phyloP scores from a whole-genome alignment of 2,329 filamentous ascomycete genomes.

The Capronia coronata region DNA sequence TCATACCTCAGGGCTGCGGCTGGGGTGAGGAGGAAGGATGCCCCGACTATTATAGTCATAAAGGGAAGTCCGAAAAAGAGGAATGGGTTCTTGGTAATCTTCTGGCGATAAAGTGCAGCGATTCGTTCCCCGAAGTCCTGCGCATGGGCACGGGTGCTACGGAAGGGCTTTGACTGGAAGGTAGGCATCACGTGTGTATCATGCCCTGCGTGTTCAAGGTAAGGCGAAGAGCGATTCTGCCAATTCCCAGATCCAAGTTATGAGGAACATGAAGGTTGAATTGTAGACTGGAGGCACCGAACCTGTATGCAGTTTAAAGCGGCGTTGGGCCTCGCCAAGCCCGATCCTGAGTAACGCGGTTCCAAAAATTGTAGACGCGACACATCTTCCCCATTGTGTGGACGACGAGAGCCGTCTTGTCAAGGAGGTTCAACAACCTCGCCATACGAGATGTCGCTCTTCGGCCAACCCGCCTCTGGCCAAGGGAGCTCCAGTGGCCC shows the following conservation, averaged over 20 bases:
- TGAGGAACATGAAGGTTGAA: no score
- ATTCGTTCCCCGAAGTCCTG: conserved; percentile 42
- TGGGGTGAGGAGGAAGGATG: conserved; percentile 89
- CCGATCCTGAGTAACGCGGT: neutral
- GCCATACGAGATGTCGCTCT: conserved; percentile 23
- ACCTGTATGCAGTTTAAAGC: no score
- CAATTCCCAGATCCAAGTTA: no score
- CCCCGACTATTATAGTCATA: conserved; percentile 78
- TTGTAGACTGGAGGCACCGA: no score
- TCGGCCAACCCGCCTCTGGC: conserved; percentile 18
- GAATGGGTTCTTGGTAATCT: conserved; percentile 75
- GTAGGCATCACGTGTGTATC: conserved; percentile 44
- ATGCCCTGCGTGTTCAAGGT: neutral
- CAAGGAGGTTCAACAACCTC: neutral
- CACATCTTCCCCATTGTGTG: neutral
- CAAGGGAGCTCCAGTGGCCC: conserved; percentile 9
- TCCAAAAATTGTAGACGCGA: conserved; percentile 4
- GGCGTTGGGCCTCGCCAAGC: neutral
- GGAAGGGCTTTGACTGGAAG: conserved; percentile 67
- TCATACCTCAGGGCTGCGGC: conserved; percentile 93
- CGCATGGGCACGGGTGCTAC: conserved; percentile 34
- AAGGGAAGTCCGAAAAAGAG: conserved; percentile 91
- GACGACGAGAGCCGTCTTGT: neutral
- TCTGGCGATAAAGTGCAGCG: conserved; percentile 67
- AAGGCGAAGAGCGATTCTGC: neutral